phyloP scores from a whole-genome alignment of 768 basidiomycete species.

The Boletus eberwhitei region DNA sequence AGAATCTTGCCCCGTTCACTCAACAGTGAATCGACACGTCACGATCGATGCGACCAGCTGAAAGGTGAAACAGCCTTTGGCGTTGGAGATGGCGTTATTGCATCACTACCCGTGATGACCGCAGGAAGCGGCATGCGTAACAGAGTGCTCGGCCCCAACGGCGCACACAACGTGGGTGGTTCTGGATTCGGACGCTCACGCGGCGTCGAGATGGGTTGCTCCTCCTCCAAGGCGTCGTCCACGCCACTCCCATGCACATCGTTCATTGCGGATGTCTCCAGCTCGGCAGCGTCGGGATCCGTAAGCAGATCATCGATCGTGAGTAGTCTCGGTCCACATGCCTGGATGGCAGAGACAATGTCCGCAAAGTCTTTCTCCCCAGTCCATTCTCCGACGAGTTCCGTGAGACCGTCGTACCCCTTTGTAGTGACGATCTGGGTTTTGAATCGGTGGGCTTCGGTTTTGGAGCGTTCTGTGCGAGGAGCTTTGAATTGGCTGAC shows the following conservation, averaged over 20 bases:
- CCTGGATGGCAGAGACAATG: constrained; percentile 47
- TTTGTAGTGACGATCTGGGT: constrained; percentile 60
- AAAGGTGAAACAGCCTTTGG: constrained; percentile 20
- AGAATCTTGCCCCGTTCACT: background rate
- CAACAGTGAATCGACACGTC: background rate
- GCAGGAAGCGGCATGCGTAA: constrained; percentile 36
- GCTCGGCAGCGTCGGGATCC: background rate
- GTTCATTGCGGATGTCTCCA: background rate
- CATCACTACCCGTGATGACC: constrained; percentile 41
- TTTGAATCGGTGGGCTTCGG: constrained; percentile 54
- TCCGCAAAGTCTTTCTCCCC: constrained; percentile 61
- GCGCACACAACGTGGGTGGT: constrained; percentile 49
- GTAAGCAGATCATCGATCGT: constrained; percentile 4
- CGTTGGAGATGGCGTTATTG: constrained; percentile 45
- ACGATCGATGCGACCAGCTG: constrained; percentile 3
- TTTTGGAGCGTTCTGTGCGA: constrained; percentile 53
- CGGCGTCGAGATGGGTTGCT: constrained; percentile 41
- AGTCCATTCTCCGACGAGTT: constrained; percentile 50
- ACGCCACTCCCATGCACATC: background rate
- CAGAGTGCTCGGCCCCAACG: constrained; percentile 37
- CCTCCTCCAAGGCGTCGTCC: constrained; percentile 20
- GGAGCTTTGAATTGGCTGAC: constrained; percentile 75
- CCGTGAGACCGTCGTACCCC: constrained; percentile 50
- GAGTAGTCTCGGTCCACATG: constrained; percentile 23
- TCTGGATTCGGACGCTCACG: constrained; percentile 55